Conservation (phyloP, 2,329 filamentous ascomycete species). For the Septoria petroselini region DNA sequence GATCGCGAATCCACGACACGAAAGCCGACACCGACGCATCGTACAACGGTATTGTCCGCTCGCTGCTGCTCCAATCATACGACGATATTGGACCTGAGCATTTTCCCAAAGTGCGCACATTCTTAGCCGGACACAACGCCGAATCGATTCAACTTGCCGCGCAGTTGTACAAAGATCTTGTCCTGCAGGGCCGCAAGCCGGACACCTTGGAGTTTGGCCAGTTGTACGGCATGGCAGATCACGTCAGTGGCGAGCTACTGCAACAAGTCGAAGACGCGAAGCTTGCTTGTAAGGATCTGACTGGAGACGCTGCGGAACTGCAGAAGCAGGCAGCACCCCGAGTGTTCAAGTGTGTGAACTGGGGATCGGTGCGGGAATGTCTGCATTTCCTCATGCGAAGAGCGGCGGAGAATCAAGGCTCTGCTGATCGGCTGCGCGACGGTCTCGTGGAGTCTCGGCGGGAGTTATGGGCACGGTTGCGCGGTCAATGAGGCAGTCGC, state of each 20-base stretch:
- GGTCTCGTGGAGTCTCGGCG: slow-evolving; percentile 3
- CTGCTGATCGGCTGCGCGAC: slow-evolving; percentile 21
- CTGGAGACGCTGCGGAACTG: slow-evolving; percentile 8
- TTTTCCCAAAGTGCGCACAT: slow-evolving; percentile 29
- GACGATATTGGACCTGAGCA: slow-evolving; percentile 25
- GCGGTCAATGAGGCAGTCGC: not conserved
- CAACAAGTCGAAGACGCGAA: slow-evolving; percentile 2
- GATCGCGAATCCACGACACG: slow-evolving; percentile 30
- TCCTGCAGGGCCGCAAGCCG: slow-evolving; percentile 19
- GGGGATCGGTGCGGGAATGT: slow-evolving; percentile 34
- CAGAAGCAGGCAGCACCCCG: slow-evolving; percentile 19
- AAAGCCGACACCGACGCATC: slow-evolving; percentile 32
- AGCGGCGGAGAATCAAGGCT: slow-evolving; percentile 31
- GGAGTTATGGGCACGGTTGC: slow-evolving; percentile 7
- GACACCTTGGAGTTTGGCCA: slow-evolving; percentile 30
- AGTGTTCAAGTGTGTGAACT: slow-evolving; percentile 33
- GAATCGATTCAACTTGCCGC: slow-evolving; percentile 24
- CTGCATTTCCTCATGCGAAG: slow-evolving; percentile 33
- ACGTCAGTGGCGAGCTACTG: slow-evolving; percentile 7
- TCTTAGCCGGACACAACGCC: slow-evolving; percentile 36
- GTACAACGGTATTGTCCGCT: slow-evolving; percentile 30
- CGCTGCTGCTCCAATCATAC: slow-evolving; percentile 27
- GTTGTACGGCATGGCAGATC: slow-evolving; percentile 34
- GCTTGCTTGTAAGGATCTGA: slow-evolving; percentile 18
- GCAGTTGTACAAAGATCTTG: slow-evolving; percentile 21